Evolutionary conservation across 2,329 filamentous ascomycete species (phyloP).

Genomic region (Fusarium oligoseptatum): DNA sequence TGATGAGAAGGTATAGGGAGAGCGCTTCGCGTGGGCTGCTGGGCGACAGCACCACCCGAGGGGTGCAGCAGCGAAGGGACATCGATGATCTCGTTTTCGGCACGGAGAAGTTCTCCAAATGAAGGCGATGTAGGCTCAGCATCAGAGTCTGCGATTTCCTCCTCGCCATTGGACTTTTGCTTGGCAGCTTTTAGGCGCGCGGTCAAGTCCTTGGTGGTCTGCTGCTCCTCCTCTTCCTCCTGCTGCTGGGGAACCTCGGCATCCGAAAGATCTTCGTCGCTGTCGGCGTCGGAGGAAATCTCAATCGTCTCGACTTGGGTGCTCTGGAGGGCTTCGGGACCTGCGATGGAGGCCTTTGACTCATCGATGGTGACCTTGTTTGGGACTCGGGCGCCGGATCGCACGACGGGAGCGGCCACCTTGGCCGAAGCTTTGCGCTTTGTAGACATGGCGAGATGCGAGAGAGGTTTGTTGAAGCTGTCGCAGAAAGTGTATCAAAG

Average conservation of each 20-base stretch:
- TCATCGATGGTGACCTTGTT: slow-evolving; percentile 69
- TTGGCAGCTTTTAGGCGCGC: slow-evolving; percentile 37
- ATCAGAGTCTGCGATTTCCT: slow-evolving; percentile 54
- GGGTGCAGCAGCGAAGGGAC: slow-evolving; percentile 73
- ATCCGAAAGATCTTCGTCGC: slow-evolving; percentile 62
- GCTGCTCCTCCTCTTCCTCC: slow-evolving; percentile 29
- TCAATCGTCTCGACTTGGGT: slow-evolving; percentile 63
- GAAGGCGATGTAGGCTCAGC: slow-evolving; percentile 71
- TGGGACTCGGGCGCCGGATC: slow-evolving; percentile 64
- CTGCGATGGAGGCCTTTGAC: slow-evolving; percentile 67
- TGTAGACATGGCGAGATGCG: slow-evolving; percentile 63
- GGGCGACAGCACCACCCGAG: slow-evolving; percentile 46
- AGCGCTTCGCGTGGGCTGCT: slow-evolving; percentile 60
- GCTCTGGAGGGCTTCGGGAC: slow-evolving; percentile 55
- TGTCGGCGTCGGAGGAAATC: slow-evolving; percentile 68
- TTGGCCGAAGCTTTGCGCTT: slow-evolving; percentile 72
- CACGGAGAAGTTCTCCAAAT: slow-evolving; percentile 88
- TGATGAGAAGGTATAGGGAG: slow-evolving; percentile 77
- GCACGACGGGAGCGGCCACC: slow-evolving; percentile 68
- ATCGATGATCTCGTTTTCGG: slow-evolving; percentile 80
- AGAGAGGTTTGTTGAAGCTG: slow-evolving; percentile 12
- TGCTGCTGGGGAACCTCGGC: slow-evolving; percentile 54
- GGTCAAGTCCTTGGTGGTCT: slow-evolving; percentile 29
- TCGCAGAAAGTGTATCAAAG: slow-evolving; percentile 17
- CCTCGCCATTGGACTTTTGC: slow-evolving; percentile 46